Conservation (phyloP, 1,284 basidiomycete genomes). For the Thelephora terrestris region DNA sequence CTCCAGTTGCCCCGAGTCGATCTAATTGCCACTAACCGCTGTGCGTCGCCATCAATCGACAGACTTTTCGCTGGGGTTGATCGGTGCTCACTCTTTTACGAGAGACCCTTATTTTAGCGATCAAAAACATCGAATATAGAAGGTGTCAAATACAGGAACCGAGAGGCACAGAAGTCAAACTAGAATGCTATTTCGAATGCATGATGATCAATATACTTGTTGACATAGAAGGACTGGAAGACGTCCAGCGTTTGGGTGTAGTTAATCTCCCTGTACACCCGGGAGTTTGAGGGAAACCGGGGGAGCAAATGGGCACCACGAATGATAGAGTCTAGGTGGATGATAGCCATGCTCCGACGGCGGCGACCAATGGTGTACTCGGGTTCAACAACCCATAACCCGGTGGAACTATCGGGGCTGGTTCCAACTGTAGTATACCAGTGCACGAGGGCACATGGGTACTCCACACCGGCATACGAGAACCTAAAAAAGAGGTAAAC, state of each 20-base stretch:
- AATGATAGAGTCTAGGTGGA: not conserved
- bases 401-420: no score
- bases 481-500: not conserved
- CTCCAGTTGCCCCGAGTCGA: no score
- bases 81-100: no score
- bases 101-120: no score
- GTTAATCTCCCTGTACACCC: not conserved
- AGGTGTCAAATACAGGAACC: no score
- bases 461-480: not conserved
- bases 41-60: no score
- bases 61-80: no score
- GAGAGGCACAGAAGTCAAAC: no score
- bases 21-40: no score
- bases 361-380: not conserved
- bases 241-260: not conserved
- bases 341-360: not conserved
- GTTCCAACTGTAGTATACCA: no score
- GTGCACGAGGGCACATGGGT: no score
- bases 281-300: not conserved
- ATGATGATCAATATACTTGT: conserved; percentile 6
- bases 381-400: not conserved
- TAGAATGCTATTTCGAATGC: not conserved
- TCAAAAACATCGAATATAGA: no score
- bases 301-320: not conserved
- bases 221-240: conserved; percentile 5